Evolutionary conservation across 805 yeast species (phyloP).

Genomic region (Kluyveromyces starmeri): DNA sequence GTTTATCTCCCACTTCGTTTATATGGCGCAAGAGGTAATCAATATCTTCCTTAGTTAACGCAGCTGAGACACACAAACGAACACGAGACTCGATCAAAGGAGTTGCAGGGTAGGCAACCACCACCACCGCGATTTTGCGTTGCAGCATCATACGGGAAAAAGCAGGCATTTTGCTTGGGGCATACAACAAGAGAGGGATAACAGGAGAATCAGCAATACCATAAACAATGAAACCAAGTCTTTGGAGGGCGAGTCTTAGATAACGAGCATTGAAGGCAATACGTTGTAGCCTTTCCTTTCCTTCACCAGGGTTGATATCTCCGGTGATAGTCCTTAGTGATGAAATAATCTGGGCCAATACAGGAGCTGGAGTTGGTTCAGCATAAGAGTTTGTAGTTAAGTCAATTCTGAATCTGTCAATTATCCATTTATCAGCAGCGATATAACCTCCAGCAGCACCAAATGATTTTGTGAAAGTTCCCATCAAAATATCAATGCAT

Average conservation of each 20-base stretch:
- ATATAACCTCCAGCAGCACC: conserved; percentile 99
- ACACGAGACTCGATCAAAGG: conserved; percentile 85
- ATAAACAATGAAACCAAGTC: conserved; percentile 86
- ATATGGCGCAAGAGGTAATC: conserved; percentile 67
- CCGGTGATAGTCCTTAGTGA: conserved; percentile 76
- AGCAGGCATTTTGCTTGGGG: conserved; percentile 93
- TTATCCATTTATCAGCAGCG: conserved; percentile 61
- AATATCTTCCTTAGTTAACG: conserved; percentile 88
- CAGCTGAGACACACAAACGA: conserved; percentile 85
- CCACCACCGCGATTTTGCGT: conserved; percentile 83
- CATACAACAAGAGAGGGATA: conserved; percentile 75
- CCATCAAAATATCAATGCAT: conserved; percentile 85
- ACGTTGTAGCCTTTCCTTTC: conserved; percentile 80
- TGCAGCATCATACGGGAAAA: conserved; percentile 74
- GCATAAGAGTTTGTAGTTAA: conserved; percentile 68
- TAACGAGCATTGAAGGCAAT: conserved; percentile 95
- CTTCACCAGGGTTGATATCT: conserved; percentile 84
- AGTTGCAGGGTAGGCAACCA: conserved; percentile 97
- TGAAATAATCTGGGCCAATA: conserved; percentile 76
- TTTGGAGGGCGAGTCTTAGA: conserved; percentile 79
- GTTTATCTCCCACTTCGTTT: conserved; percentile 68
- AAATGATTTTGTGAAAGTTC: conserved; percentile 93
- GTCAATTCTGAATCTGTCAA: conserved; percentile 66
- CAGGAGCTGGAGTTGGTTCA: conserved; percentile 88
- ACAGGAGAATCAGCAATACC: conserved; percentile 98